Evolutionary conservation across 441 rosid genomes (phyloP).

Genomic region (Metrosideros polymorpha): DNA sequence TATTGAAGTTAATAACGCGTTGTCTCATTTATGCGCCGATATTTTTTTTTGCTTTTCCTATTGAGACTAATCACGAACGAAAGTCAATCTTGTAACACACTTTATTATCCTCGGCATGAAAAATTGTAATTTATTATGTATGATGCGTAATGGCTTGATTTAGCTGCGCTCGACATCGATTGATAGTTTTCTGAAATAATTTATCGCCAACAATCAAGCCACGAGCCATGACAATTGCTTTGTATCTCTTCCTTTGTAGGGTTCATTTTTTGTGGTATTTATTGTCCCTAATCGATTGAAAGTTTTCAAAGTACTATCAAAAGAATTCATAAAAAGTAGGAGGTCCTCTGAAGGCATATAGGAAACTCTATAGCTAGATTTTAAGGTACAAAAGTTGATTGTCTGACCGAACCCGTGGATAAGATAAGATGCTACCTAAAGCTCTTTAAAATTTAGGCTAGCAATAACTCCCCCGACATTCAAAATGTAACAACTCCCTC

Average conservation of each 20-base stretch:
- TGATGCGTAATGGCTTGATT: background rate
- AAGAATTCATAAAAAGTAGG: background rate
- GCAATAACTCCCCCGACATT: background rate
- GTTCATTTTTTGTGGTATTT: too few relatives aligned
- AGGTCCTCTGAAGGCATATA: background rate
- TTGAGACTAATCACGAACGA: background rate
- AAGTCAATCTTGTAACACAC: fast-evolving
- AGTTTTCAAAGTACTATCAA: background rate
- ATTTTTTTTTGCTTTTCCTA: background rate
- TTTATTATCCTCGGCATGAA: background rate
- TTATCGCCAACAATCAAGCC: background rate
- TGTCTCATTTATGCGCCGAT: background rate
- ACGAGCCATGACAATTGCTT: background rate
- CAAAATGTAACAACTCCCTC: background rate
- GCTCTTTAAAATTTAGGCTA: background rate
- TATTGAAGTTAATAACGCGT: background rate
- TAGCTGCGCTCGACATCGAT: background rate
- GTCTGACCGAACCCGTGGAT: background rate
- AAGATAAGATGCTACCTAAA: background rate
- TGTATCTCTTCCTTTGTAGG: background rate
- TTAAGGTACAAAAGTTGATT: background rate
- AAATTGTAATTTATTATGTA: background rate
- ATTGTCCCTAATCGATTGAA: background rate
- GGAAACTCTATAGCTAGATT: background rate
- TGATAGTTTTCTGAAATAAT: background rate